Percentiles rank a stretch among this genome's conserved stretches.
Evolutionary conservation across 805 yeast species (phyloP).

Genomic region (Suhomyces vadensis): DNA sequence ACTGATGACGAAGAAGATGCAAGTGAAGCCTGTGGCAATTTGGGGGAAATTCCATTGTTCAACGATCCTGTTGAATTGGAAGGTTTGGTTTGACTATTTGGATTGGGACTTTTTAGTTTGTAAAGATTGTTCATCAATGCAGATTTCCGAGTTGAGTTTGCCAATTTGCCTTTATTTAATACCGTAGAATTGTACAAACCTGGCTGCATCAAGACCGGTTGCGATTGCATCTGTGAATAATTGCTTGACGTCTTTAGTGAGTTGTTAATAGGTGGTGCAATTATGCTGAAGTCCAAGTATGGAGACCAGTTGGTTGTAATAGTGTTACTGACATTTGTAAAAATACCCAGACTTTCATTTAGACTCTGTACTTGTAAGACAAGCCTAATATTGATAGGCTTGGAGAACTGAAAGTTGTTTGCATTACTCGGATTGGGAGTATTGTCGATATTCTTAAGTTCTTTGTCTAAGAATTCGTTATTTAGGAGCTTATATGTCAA

Average conservation of each 20-base stretch:
- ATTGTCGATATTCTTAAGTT: constrained; percentile 18
- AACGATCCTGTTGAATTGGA: constrained; percentile 6
- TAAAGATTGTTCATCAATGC: constrained; percentile 23
- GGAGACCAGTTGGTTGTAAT: constrained; percentile 44
- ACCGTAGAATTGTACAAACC: background rate
- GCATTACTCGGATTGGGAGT: constrained; percentile 8
- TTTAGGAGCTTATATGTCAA: constrained; percentile 36
- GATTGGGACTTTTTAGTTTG: constrained; percentile 17
- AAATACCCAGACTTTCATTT: constrained; percentile 7
- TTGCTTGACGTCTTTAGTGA: constrained; percentile 29
- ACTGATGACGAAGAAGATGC: constrained; percentile 32
- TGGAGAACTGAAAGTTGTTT: constrained; percentile 19
- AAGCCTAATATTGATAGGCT: constrained; percentile 28
- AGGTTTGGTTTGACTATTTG: background rate
- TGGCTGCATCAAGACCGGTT: constrained; percentile 12
- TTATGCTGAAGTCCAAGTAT: constrained; percentile 34
- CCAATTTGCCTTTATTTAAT: background rate
- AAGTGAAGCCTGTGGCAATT: background rate
- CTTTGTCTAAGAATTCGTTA: constrained; percentile 27
- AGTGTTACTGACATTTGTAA: constrained; percentile 23
- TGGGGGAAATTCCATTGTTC: constrained; percentile 1
- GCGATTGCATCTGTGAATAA: constrained; percentile 24
- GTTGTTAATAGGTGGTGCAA: constrained; percentile 42
- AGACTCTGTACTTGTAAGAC: constrained; percentile 26
- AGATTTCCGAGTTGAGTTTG: constrained; percentile 17